These are phyloP conservation scores for Chlamydomonas eustigma DNA, from an alignment of 139 green algal genomes.

Conservation along the genomic window DNA sequence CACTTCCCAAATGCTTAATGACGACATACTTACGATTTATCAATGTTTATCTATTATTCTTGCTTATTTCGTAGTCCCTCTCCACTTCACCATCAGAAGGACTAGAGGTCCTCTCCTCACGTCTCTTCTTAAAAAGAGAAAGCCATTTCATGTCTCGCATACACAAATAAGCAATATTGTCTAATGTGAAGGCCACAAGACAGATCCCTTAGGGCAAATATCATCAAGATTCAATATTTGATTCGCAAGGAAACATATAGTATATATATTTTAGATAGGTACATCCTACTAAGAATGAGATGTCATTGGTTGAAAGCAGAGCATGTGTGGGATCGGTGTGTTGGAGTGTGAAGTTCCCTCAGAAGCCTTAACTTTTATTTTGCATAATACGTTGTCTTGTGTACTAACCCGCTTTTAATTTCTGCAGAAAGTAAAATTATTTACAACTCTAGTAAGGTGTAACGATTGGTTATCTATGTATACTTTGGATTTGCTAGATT, in stretches of 20 bases:
- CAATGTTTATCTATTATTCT: slow-evolving; percentile 41
- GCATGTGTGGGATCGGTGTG: too few species aligned
- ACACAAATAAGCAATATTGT: not conserved
- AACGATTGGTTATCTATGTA: too few species aligned
- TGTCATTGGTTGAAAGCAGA: not conserved
- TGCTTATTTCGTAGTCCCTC: not conserved
- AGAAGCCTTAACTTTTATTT: too few species aligned
- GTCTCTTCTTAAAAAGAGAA: slow-evolving; percentile 1
- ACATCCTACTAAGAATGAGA: not conserved
- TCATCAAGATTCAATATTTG: not conserved
- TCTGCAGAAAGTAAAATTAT: too few species aligned
- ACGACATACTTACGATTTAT: slow-evolving; percentile 59
- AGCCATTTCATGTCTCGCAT: not conserved
- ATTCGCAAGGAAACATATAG: not conserved
- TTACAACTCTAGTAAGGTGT: too few species aligned
- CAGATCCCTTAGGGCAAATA: too few species aligned
- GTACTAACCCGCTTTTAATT: too few species aligned
- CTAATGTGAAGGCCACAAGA: too few species aligned
- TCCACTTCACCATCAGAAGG: not conserved
- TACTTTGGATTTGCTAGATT: too few species aligned
- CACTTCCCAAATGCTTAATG: slow-evolving; percentile 54
- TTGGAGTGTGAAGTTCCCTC: too few species aligned
- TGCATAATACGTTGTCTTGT: too few species aligned
- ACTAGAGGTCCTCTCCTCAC: not conserved
- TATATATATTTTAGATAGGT: not conserved